Evolutionary conservation across 1,284 basidiomycete species (phyloP), one percentile per base, ranked within the genome.

Genomic region (Malassezia dermatis): DNA sequence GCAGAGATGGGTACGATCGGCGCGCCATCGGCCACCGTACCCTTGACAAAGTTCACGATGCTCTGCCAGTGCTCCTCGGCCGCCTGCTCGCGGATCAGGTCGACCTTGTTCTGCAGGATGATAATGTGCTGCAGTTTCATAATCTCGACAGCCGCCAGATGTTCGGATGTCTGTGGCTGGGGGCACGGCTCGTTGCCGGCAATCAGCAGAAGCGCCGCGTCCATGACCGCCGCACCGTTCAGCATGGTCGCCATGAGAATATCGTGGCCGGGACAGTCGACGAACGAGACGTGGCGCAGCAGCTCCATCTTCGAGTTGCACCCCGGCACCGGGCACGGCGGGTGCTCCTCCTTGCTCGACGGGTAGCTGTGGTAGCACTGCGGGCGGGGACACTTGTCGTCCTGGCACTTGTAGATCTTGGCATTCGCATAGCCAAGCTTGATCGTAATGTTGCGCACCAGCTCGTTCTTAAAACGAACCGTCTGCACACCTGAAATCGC

Each of bases 401-500:
- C 90, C 79, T 89, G 84, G 75, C 94, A 98, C 80, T 94, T 90
- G 81, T 91, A 98, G 73, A 98, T 95, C 89, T 96, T 96, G 50
- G 94, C 94, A 67, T 96, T 98, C 48, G 93, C 93, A 76, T 98
- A 98, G 66, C 80, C 94, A 44, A 98, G 82, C 79, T 98, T 98
- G 80, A 98, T 98, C 42, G 94, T 98, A 71, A 98, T 98, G 78
- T 98, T 98, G 64, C 93, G 65, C 40, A 74, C 71, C 31, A 74
- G 59, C 62, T 98, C 94, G 77, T 95, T 96, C 81, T 98, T 98
- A 79, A 98, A 98, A 69, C 93, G 83, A 56, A 98, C 93, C 27
- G 93, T 98, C 83, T 88, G 86, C 12, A 96, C 93, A n/a, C 93
- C 93, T 15, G 93, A 96, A 76, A 98, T 96, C 45, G 93, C 93